Evolutionary conservation across 257 asterid species (phyloP).

Genomic region (Schizonepeta tenuifolia): DNA sequence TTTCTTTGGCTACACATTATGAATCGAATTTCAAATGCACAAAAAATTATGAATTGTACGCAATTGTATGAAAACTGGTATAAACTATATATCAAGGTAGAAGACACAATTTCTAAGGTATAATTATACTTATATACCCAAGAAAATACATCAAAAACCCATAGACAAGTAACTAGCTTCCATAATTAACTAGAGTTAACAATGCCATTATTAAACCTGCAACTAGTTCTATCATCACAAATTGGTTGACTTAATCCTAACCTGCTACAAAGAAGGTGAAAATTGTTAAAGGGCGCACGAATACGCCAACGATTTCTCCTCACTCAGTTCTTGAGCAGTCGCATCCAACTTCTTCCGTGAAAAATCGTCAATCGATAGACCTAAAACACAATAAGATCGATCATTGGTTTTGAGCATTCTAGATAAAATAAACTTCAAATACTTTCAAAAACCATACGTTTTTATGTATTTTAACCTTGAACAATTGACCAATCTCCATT

Average conservation of each 20-base stretch:
- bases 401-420: too few species aligned
- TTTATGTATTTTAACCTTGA: slow-evolving; percentile 59
- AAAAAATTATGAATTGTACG: too few species aligned
- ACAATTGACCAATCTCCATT: slow-evolving; percentile 94
- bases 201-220: slow-evolving; percentile 18
- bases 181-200: neutral
- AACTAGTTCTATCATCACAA: slow-evolving; percentile 9
- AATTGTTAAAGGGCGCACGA: slow-evolving; percentile 66
- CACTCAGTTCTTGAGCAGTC: slow-evolving; percentile 75
- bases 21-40: too few species aligned
- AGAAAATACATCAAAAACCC: neutral
- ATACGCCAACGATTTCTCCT: slow-evolving; percentile 80
- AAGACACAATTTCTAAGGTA: neutral
- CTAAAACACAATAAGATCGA: slow-evolving; percentile 33
- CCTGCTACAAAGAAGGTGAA: neutral
- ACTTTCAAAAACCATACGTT: neutral
- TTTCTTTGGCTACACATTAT: too few species aligned
- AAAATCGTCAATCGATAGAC: slow-evolving; percentile 70
- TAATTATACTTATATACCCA: too few species aligned
- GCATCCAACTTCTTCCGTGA: slow-evolving; percentile 78
- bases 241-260: neutral
- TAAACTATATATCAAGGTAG: too few species aligned
- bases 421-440: too few species aligned
- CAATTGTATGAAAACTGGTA: too few species aligned
- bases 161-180: neutral